These are phyloP conservation scores for Candida khao-thaluensis DNA, from an alignment of 805 yeast genomes.

Conservation along the genomic window DNA sequence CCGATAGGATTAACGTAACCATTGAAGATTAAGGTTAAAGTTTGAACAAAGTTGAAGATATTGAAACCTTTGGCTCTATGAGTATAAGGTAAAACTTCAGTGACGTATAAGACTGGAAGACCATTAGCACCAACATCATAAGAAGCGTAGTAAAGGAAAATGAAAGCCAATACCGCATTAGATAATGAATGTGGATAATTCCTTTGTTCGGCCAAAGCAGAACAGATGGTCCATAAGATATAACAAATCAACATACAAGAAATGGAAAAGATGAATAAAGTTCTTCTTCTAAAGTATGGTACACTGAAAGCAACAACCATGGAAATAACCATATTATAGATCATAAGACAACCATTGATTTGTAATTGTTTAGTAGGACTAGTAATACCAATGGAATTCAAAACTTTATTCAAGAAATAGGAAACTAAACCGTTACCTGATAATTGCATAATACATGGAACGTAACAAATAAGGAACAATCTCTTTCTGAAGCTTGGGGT, in stretches of 20 bases:
- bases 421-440: conserved; percentile 55
- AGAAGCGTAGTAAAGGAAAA: conserved; percentile 22
- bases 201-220: conserved; percentile 22
- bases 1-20: conserved; percentile 37
- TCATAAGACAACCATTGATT: conserved; percentile 51
- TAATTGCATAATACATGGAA: conserved; percentile 16
- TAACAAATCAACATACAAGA: conserved; percentile 26
- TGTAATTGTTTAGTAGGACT: conserved; percentile 44
- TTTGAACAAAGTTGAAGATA: conserved; percentile 23
- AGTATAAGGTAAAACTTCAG: conserved; percentile 41
- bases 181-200: conserved; percentile 16
- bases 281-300: conserved; percentile 26
- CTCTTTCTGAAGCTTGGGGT: conserved; percentile 14
- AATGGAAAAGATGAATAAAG: conserved; percentile 25
- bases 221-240: conserved; percentile 25
- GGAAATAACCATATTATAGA: conserved; percentile 42
- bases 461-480: conserved; percentile 12
- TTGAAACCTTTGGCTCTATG: conserved; percentile 44
- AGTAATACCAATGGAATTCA: conserved; percentile 53
- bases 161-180: conserved; percentile 24
- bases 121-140: conserved; percentile 42
- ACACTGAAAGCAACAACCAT: conserved; percentile 17
- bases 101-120: conserved; percentile 44
- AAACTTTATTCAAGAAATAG: conserved; percentile 50
- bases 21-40: conserved; percentile 24